A percentile compares a stretch with the other conserved stretches of the same genome.
Evolutionary conservation across 306 rosid genomes (phyloP).

Genomic region (Cajanus cajan): DNA sequence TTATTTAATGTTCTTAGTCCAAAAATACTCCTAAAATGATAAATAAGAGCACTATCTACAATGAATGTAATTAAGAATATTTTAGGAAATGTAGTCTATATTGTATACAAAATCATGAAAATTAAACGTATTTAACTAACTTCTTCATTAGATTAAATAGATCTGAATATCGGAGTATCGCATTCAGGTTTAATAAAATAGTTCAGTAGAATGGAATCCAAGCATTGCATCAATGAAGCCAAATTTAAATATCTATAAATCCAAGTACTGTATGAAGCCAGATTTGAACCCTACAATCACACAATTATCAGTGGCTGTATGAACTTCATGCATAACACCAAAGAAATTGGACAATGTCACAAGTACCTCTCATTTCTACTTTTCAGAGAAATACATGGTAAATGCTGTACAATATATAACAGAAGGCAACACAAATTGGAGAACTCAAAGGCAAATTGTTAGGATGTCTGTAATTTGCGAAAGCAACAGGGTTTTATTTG

Average conservation of each 20-base stretch:
- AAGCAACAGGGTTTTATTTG: too few species aligned
- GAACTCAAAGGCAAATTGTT: not conserved
- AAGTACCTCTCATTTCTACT: not conserved
- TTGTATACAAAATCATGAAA: too few species aligned
- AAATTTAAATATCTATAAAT: not conserved
- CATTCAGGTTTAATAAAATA: not conserved
- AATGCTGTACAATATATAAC: not conserved
- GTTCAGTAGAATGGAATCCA: not conserved
- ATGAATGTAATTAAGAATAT: too few species aligned
- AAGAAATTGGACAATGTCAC: not conserved
- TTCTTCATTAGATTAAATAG: constrained; percentile 11
- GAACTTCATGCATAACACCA: constrained; percentile 13
- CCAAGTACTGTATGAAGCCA: not conserved
- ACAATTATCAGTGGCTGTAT: not conserved
- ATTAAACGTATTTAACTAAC: too few species aligned
- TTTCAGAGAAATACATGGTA: not conserved
- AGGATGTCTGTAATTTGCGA: too few species aligned
- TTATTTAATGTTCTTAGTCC: too few species aligned
- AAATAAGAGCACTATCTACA: too few species aligned
- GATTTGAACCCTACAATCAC: constrained; percentile 19
- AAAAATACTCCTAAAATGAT: too few species aligned
- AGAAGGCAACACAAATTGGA: not conserved
- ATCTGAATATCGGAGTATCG: not conserved
- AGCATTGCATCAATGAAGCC: not conserved
- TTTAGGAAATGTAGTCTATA: too few species aligned